These are phyloP conservation scores for Rehmannia glutinosa DNA, from an alignment of 257 asterid genomes.

Conservation along the genomic window DNA sequence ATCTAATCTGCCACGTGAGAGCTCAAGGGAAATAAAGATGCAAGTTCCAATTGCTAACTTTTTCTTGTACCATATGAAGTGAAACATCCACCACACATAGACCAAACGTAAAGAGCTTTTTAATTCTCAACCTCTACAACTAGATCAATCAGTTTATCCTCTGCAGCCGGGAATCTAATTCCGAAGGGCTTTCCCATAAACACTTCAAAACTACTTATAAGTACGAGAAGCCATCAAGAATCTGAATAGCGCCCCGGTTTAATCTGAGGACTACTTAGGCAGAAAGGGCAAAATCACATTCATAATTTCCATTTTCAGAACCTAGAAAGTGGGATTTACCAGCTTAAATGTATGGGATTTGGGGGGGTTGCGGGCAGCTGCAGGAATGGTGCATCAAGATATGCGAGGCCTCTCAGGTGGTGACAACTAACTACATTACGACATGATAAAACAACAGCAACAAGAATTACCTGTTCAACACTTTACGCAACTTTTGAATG, in stretches of 20 bases:
- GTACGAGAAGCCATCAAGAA: neutral
- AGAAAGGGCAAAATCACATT: neutral
- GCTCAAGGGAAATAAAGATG: neutral
- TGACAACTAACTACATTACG: neutral
- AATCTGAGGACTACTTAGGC: neutral
- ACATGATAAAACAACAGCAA: neutral
- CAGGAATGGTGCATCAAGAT: neutral
- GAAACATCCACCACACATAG: neutral
- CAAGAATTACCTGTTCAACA: neutral
- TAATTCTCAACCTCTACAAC: neutral
- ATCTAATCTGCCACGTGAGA: neutral
- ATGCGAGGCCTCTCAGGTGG: neutral
- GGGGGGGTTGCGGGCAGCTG: neutral
- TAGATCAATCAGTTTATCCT: neutral
- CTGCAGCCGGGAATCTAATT: neutral
- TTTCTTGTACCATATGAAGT: neutral
- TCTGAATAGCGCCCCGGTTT: neutral
- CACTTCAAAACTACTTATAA: neutral
- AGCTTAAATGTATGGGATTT: neutral
- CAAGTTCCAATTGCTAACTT: neutral
- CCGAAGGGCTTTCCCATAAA: neutral
- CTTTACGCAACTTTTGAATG: neutral
- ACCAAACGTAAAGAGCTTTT: neutral
- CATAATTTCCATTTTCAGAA: neutral
- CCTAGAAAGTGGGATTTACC: neutral